Base-by-base conservation (phyloP, 2,329 filamentous ascomycete genomes). In the Cordyceps farinosa region DNA sequence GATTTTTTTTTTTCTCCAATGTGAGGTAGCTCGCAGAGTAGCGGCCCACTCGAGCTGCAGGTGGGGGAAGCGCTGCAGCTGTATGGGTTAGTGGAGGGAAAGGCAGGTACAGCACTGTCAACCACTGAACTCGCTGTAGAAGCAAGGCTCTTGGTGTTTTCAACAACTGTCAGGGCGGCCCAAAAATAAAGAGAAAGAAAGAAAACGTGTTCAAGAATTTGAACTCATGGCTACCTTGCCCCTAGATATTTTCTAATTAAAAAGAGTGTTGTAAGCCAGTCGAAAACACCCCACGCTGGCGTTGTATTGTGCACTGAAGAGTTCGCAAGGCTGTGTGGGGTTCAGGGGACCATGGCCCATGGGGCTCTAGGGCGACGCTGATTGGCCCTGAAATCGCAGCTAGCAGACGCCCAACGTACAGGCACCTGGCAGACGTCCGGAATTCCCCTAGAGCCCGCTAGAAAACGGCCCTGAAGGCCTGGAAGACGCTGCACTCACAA, bases 281-380 rank as follows among this genome's bases (percentile, higher is more conserved):
- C 22, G 13, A 9, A 40, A 15, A 15, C 38, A 38, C 13, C 38
- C 15, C 38, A 1, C 4, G 15, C 13, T 3, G 13, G 38, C 15
- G 11, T 40, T 13, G 13, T 15, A 15, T 13, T 40, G 38, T 8
- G 15, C 5, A 30, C 9, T 22, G 22, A 22, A 22, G n/a, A 48
- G 27, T 22, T 40, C 10, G 22, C 34, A n/a, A 54, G 52, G 52
- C 52, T 54, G 52, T 54, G 34, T 50, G 56, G 56, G 44, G 56
- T 30, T 59, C 44, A 8, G 29, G 55, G 55, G 55, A 58, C 55
- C 45, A 59, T 50, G 45, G 42, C 22, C 22, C 22, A 22, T 22
- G 22, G 22, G 45, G 45, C n/a, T 29, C 2, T 13, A 22, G 2
- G 7, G 22, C 34, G 30, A 27, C 56, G 56, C 45, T 59, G 56